Evolutionary conservation across 2,329 filamentous ascomycete genomes (phyloP).

Genomic region (Alternaria panax): DNA sequence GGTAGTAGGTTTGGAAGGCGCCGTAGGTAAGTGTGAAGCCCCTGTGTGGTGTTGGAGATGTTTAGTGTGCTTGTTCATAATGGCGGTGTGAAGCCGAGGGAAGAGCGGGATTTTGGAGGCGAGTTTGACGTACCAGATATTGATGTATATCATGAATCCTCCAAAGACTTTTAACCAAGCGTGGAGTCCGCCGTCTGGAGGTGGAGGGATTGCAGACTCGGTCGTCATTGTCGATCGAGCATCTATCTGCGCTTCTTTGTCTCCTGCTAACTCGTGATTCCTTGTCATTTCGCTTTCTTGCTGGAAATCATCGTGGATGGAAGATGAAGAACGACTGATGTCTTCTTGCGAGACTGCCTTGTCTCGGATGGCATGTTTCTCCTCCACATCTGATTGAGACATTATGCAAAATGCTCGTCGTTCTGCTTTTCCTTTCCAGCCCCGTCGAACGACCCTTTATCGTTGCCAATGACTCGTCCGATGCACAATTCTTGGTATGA

Average conservation of each 20-base stretch:
- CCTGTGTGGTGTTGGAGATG: constrained; percentile 31
- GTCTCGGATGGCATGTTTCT: constrained; percentile 22
- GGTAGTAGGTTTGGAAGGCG: constrained; percentile 57
- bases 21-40: constrained; percentile 54
- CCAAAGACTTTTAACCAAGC: constrained; percentile 51
- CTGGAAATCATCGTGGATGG: neutral
- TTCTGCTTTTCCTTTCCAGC: neutral
- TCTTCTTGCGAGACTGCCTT: constrained; percentile 25
- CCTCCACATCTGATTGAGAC: constrained; percentile 22
- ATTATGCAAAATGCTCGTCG: constrained; percentile 13
- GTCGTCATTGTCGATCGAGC: constrained; percentile 28
- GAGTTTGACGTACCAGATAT: constrained; percentile 43
- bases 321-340: constrained; percentile 22
- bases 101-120: neutral
- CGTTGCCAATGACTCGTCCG: neutral
- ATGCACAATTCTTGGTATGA: neutral
- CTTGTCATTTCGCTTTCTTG: constrained; percentile 4
- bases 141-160: constrained; percentile 50
- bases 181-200: constrained; percentile 49
- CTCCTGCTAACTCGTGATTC: constrained; percentile 8
- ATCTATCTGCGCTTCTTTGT: constrained; percentile 29
- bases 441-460: neutral
- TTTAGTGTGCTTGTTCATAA: neutral
- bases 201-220: constrained; percentile 39
- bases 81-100: neutral